These are phyloP conservation scores for Metarhizium robertsii DNA, from an alignment of 2,329 filamentous ascomycete species.

Conservation along the genomic window DNA sequence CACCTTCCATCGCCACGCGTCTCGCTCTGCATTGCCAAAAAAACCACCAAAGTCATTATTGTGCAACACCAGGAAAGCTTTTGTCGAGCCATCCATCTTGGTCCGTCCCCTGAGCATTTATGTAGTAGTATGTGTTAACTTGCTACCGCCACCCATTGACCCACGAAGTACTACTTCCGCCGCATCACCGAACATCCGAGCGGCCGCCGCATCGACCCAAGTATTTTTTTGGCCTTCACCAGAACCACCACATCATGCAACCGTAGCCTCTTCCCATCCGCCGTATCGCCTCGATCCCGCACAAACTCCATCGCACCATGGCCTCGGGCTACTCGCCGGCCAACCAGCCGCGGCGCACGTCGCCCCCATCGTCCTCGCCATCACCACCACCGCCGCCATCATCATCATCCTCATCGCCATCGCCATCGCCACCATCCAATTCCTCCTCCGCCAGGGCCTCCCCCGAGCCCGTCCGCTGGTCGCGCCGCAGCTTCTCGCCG, in stretches of 20 bases:
- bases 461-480: constrained; percentile 6
- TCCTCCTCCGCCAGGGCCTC: neutral
- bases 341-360: neutral
- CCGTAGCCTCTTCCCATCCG: neutral
- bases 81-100: no score
- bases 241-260: neutral
- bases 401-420: neutral
- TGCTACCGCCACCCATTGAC: neutral
- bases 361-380: neutral
- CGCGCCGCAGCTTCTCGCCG: neutral
- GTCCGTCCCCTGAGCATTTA: no score
- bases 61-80: no score
- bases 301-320: neutral
- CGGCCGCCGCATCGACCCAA: neutral
- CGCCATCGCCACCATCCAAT: neutral
- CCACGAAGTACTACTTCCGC: neutral
- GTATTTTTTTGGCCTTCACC: neutral
- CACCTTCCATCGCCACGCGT: no score
- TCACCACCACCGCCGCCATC: neutral
- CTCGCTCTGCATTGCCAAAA: no score
- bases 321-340: neutral
- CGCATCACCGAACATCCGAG: neutral
- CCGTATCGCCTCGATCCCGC: neutral
- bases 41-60: no score
- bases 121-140: no score